Base-by-base conservation (phyloP, 1,284 basidiomycete genomes). In the Gomphus bonarii region DNA sequence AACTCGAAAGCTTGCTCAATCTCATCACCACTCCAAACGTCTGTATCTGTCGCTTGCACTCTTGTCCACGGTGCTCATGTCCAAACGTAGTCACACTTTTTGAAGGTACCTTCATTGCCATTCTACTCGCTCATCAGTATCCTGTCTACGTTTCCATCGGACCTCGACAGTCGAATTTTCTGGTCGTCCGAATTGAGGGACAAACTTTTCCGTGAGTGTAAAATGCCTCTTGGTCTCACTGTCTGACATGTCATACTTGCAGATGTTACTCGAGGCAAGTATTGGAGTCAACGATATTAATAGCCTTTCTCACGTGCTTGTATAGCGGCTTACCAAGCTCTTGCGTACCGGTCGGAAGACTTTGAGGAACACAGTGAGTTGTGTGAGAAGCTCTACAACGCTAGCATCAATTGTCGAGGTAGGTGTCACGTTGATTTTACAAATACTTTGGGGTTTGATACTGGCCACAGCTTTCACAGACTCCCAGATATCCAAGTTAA, bases 51-150 rank as follows among this genome's bases (percentile, higher is more conserved):
- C n/a, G 18, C 55, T 42, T 16, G 20, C 33, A 58, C 18, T 48
- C 30, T 35, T 10, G 28, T 18, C 20, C 40, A 16, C 35, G 8
- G 28, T 31, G 28, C 40, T 51, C 40, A 54, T n/a, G 10, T 44
- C 9, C 58, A 61, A 18, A 18, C 54, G 3, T 62, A 89, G 86
- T 82, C 86, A 31, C 88, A 88, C 66, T 91, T 90, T 73, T 73
- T 91, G 62, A 91, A 91, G 71, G 84, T 86, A 31, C 83, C 87
- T 7, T 84, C 79, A 1, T 74, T 91, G 48, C 88, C 88, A 1
- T 90, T 87, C 73, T 80, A 88, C 66, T 80, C 78, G 9, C 73
- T 91, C 50, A 75, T 82, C 56, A 85, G 84, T 58, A 75, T 88
- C 50, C 66, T 91, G 60, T 78, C 76, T 62, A 91, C 89, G 68